Evolutionary conservation across 83 land plant genomes (phyloP), one percentile per base, ranked within the genome.

Genomic region (Isoetes engelmannii): DNA sequence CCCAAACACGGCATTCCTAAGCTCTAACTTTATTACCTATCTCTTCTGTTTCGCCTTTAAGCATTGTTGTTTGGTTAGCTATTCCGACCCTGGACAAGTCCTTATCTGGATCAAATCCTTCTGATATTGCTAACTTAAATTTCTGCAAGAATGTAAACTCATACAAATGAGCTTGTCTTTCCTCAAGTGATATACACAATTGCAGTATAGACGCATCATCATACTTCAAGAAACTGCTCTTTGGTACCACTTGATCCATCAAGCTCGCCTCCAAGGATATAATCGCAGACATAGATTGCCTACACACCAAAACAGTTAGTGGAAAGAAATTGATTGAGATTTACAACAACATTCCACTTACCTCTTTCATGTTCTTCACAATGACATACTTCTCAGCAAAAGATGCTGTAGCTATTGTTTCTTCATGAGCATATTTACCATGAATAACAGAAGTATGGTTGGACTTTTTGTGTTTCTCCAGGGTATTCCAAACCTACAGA

Each of bases 11-110:
- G 15, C 6, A 57, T 42, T 3, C 17, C 18, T 53, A 45, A 51
- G 54, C 54, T 15, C 15, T 51, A n/a, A n/a, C 46, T 17, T n/a
- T 5, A 82, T 67, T 45, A 89, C 96, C 98, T 64, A 92, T 92
- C 55, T 89, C 96, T 73, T 92, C 96, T 47, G 98, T 92, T 72
- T 92, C 96, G 44, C 92, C 96, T 68, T 92, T 92, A n/a, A 92
- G 85, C 95, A 92, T 92, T 56, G 95, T 92, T 18, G 98, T 92
- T 81, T 89, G 98, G 70, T 92, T 92, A 44, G 98, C 98, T 57
- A 92, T 89, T 57, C 98, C 98, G 53, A 92, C 73, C 72, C 76
- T 89, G 37, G 67, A 64, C 59, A 92, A 78, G 74, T 92, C 98
- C 13, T 20, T 44, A 68, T 92, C 96, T 6, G 98, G 96, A 72